Conservation (phyloP, 2,329 filamentous ascomycete genomes). For the Leptographium flavum region DNA sequence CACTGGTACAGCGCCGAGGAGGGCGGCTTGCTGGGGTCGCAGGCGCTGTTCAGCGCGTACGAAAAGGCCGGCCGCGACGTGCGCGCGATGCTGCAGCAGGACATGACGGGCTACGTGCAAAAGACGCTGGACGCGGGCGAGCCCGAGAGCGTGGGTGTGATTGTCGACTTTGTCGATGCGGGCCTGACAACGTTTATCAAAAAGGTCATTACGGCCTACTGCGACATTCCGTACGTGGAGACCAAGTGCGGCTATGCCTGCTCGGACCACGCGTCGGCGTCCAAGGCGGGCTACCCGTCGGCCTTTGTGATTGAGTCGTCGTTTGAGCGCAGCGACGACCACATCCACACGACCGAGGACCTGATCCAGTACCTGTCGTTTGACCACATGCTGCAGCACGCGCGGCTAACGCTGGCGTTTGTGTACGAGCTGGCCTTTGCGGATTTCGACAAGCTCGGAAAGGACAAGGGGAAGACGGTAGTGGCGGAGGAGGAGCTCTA, state of each 20-base stretch:
- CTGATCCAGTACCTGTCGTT: slow-evolving; percentile 55
- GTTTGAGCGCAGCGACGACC: slow-evolving; percentile 47
- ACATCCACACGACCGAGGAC: slow-evolving; percentile 62
- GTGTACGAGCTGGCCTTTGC: slow-evolving; percentile 30
- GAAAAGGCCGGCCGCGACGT: slow-evolving; percentile 58
- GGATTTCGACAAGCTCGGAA: slow-evolving; percentile 18
- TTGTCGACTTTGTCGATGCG: slow-evolving; percentile 79
- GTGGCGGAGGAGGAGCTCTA: slow-evolving; percentile 12
- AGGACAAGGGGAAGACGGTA: neutral
- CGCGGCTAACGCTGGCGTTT: slow-evolving; percentile 32
- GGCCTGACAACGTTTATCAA: slow-evolving; percentile 83
- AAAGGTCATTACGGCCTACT: slow-evolving; percentile 74
- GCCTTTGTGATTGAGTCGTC: slow-evolving; percentile 50
- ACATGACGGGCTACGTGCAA: slow-evolving; percentile 88
- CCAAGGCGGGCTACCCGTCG: slow-evolving; percentile 50
- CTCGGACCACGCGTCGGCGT: slow-evolving; percentile 56
- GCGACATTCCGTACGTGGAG: slow-evolving; percentile 48
- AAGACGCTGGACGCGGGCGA: slow-evolving; percentile 70
- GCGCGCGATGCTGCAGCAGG: slow-evolving; percentile 95
- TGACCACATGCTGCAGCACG: slow-evolving; percentile 52
- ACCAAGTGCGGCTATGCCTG: slow-evolving; percentile 42
- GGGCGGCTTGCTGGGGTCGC: slow-evolving; percentile 72
- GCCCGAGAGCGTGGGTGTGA: slow-evolving; percentile 78
- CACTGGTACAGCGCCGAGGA: slow-evolving; percentile 94
- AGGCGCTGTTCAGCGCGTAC: slow-evolving; percentile 78